Evolutionary conservation across 108 stramenopile species (phyloP).

Genomic region (Conticribra weissflogii): DNA sequence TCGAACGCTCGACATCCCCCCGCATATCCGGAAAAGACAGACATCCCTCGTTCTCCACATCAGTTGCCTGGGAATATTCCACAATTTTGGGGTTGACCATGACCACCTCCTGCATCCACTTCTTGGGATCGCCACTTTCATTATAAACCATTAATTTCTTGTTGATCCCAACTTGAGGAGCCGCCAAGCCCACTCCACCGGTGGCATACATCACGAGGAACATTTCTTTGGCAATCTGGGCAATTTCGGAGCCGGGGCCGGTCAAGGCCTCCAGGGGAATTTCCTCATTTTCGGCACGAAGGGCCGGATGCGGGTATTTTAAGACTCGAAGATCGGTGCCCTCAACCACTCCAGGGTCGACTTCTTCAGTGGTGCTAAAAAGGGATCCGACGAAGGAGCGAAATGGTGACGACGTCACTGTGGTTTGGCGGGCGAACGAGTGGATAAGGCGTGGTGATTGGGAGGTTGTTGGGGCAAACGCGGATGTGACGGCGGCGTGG

Average conservation of each 20-base stretch:
- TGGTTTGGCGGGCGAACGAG: not conserved
- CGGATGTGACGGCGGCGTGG: slow-evolving; percentile 3
- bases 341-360: slow-evolving; percentile 83
- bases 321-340: slow-evolving; percentile 85
- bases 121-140: slow-evolving; percentile 77
- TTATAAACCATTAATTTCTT: slow-evolving; percentile 94
- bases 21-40: slow-evolving; percentile 91
- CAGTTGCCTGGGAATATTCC: slow-evolving; percentile 62
- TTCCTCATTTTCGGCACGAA: slow-evolving; percentile 80
- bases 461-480: slow-evolving; percentile 15
- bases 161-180: slow-evolving; percentile 92
- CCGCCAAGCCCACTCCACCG: slow-evolving; percentile 92
- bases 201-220: slow-evolving; percentile 95
- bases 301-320: slow-evolving; percentile 92
- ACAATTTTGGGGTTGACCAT: slow-evolving; percentile 90
- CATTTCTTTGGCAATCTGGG: slow-evolving; percentile 90
- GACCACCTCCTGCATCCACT: slow-evolving; percentile 83
- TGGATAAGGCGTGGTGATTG: not conserved
- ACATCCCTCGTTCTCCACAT: slow-evolving; percentile 89
- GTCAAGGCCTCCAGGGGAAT: slow-evolving; percentile 65
- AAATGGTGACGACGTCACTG: not conserved
- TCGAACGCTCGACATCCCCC: slow-evolving; percentile 76
- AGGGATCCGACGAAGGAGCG: slow-evolving; percentile 13
- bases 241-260: slow-evolving; percentile 61
- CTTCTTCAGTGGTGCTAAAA: slow-evolving; percentile 56